A percentile compares a stretch with the other conserved stretches of the same genome.
Evolutionary conservation across 2,329 filamentous ascomycete species (phyloP).

Genomic region (Tolypocladium pustulatum): DNA sequence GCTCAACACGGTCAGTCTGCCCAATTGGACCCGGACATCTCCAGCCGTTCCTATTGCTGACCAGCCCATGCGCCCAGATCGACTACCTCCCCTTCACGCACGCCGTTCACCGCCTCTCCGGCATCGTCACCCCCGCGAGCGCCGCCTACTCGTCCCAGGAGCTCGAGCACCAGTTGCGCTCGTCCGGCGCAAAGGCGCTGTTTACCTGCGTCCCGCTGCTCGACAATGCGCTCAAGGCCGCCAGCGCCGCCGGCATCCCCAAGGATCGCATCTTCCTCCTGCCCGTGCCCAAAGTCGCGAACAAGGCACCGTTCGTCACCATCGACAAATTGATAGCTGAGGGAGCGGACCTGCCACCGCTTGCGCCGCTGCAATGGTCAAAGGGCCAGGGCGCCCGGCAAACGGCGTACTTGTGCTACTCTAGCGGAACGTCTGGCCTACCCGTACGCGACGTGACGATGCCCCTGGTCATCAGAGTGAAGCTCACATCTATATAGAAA

Average conservation of each 20-base stretch:
- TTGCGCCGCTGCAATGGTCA: constrained; percentile 48
- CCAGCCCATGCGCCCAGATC: constrained; percentile 38
- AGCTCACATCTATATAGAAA: constrained; percentile 40
- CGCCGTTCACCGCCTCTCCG: constrained; percentile 65
- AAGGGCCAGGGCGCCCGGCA: constrained; percentile 56
- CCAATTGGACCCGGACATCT: neutral
- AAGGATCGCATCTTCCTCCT: constrained; percentile 57
- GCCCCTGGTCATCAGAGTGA: too few relatives aligned
- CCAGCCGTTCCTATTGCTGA: neutral
- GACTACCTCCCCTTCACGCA: constrained; percentile 65
- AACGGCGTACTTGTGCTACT: constrained; percentile 70
- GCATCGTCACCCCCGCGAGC: constrained; percentile 64
- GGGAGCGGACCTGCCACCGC: constrained; percentile 41
- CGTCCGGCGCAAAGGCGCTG: constrained; percentile 57
- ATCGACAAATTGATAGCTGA: constrained; percentile 55
- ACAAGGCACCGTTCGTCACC: constrained; percentile 46
- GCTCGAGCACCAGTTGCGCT: constrained; percentile 60
- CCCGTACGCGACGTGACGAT: constrained; percentile 39
- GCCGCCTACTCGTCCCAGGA: constrained; percentile 62
- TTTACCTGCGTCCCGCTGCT: constrained; percentile 64
- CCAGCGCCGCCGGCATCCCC: constrained; percentile 51
- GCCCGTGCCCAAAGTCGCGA: constrained; percentile 49
- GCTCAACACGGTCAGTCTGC: constrained; percentile 58
- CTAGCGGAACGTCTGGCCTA: constrained; percentile 68
- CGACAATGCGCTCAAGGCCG: constrained; percentile 52